Evolutionary conservation across 1,139 yeast genomes (phyloP).

Genomic region (Candida tropicalis): DNA sequence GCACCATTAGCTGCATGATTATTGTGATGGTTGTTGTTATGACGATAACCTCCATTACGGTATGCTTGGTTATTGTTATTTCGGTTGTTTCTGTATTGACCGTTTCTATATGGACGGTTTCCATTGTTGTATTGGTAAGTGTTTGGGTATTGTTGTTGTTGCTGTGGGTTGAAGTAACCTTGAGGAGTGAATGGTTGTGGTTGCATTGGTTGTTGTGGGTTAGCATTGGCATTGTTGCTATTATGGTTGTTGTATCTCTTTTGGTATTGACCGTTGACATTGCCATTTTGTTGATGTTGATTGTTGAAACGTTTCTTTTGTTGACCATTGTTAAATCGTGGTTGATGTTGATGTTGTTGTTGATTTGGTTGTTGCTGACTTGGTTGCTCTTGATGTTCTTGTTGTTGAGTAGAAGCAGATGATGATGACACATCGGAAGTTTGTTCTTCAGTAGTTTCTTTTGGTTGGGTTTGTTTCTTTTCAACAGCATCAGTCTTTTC

Average conservation of each 20-base stretch:
- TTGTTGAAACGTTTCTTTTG: constrained; percentile 21
- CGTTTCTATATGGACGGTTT: constrained; percentile 11
- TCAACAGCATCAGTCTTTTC: constrained; percentile 3
- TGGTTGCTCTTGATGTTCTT: constrained; percentile 7
- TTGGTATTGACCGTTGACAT: constrained; percentile 19
- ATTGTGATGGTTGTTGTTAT: constrained; percentile 9
- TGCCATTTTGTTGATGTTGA: constrained; percentile 14
- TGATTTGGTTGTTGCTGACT: constrained; percentile 18
- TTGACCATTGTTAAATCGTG: constrained; percentile 13
- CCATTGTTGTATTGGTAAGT: constrained; percentile 25
- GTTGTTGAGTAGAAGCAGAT: constrained; percentile 3
- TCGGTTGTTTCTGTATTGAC: constrained; percentile 12
- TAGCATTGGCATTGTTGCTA: constrained; percentile 15
- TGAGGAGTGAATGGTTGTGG: constrained; percentile 27
- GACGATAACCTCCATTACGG: constrained; percentile 15
- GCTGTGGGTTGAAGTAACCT: constrained; percentile 25
- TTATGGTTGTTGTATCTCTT: constrained; percentile 18
- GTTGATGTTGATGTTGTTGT: constrained; percentile 12
- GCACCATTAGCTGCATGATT: constrained; percentile 5
- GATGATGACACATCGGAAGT: constrained; percentile 2
- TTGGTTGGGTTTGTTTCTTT: constrained; percentile 5
- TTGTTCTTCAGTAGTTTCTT: constrained; percentile 12
- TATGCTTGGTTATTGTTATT: constrained; percentile 13
- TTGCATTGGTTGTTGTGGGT: constrained; percentile 16
- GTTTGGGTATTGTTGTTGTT: constrained; percentile 24